Evolutionary conservation across 345 rosid species (phyloP).

Genomic region (Mallotus nudiflorus): DNA sequence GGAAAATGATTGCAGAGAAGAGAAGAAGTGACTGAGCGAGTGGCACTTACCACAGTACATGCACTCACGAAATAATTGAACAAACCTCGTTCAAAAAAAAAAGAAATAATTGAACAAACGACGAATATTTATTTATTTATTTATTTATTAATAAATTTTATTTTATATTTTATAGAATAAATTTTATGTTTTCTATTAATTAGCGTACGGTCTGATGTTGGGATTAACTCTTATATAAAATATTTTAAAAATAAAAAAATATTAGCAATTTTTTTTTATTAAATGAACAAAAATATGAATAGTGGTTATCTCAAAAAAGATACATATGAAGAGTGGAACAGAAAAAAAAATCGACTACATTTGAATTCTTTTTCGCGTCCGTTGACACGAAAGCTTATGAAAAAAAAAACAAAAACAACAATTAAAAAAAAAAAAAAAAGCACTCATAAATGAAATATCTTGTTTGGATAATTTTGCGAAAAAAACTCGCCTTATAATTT

Average conservation of each 20-base stretch:
- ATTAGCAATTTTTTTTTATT: background rate
- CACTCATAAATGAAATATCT: no score
- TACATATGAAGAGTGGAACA: background rate
- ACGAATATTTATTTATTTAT: no score
- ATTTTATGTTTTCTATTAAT: no score
- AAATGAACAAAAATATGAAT: background rate
- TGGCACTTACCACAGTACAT: background rate
- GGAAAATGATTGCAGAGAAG: slow-evolving; percentile 33
- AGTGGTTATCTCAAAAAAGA: background rate
- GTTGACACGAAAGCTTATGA: slow-evolving; percentile 42
- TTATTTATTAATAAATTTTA: no score
- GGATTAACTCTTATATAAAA: no score
- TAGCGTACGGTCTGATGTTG: no score
- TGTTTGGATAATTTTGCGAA: background rate
- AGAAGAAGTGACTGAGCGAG: background rate
- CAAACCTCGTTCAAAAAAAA: no score
- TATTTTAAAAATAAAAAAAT: no score
- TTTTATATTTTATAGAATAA: background rate
- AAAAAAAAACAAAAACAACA: background rate
- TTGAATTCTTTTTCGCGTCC: slow-evolving; percentile 49
- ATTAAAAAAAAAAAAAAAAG: background rate
- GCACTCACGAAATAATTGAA: background rate
- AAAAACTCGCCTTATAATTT: background rate
- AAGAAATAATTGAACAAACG: no score
- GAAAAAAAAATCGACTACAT: slow-evolving; percentile 22